Percentiles rank a stretch among this genome's conserved stretches.
These are phyloP conservation scores for Syncephalastrum contaminatum DNA, from an alignment of 371 early-diverging fungal species.

Conservation along the genomic window DNA sequence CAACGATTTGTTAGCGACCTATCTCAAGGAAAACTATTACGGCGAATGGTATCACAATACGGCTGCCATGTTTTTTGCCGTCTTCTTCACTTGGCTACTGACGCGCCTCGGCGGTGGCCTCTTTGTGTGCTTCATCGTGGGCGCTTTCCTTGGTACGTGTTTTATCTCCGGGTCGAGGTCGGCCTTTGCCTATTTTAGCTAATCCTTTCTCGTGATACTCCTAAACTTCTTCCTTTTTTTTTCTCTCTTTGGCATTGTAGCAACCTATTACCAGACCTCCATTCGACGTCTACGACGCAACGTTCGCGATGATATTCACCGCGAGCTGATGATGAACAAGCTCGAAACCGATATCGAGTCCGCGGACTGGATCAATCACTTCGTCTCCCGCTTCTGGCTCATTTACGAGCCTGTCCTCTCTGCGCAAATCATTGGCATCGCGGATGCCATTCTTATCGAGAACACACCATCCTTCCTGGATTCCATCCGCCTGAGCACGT, in stretches of 20 bases:
- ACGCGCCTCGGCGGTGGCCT: conserved; percentile 35
- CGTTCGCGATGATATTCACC: conserved; percentile 71
- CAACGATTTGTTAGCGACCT: conserved; percentile 35
- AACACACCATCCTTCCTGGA: conserved; percentile 92
- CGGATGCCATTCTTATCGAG: conserved; percentile 76
- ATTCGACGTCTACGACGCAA: conserved; percentile 70
- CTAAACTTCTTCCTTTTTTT: neutral
- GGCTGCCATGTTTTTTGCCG: conserved; percentile 30
- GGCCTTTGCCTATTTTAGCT: conserved; percentile 9
- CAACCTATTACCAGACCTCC: conserved; percentile 78
- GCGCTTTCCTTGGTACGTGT: conserved; percentile 39
- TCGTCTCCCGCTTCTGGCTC: conserved; percentile 85
- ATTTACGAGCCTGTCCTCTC: conserved; percentile 94
- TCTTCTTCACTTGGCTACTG: conserved; percentile 39
- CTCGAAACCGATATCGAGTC: conserved; percentile 76
- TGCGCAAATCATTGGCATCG: conserved; percentile 72
- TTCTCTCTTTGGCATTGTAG: conserved; percentile 19
- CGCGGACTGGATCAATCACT: conserved; percentile 98
- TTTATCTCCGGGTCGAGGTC: no score
- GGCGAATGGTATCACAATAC: conserved; percentile 51
- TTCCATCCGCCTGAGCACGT: conserved; percentile 85
- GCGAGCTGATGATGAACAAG: conserved; percentile 55
- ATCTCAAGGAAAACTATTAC: conserved; percentile 36
- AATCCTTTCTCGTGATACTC: neutral
- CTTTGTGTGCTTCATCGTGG: conserved; percentile 43